Evolutionary conservation across 139 green algal species (phyloP), one percentile per base, ranked within the genome.

Genomic region (Asterochloris erici): DNA sequence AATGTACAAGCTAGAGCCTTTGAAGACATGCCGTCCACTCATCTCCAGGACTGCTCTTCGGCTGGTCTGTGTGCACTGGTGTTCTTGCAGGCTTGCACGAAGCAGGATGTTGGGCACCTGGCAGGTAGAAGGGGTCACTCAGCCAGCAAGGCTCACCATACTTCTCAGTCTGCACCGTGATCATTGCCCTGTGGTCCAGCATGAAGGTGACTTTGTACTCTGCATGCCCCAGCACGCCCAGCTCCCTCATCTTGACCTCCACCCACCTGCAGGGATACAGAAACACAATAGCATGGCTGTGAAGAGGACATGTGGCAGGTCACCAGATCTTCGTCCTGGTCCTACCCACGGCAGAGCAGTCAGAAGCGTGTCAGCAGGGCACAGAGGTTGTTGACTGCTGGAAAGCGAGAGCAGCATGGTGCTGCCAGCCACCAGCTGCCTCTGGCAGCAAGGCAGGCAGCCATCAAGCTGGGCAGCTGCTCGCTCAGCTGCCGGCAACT

Each of bases 101-200:
- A 71, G 21, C 66, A 71, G 66, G 4, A 71, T 71, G 19, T 26
- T 12, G 11, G n/a, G 29, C 10, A 27, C 14, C 2, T 26, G 2
- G 64, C 29, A 21, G 74, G 15, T 14, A 11, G 11, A 79, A 14
- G 14, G 1, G 10, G 27, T 73, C 24, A 47, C 11, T 28, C 14
- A 61, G 12, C 9, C 24, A 64, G 13, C 11, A 21, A 12, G 9
- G 38, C 86, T 74, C 64, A 85, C 91, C 91, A 54, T 91, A 89
- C 66, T 89, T 88, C 17, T 84, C 83, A 47, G 89, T 92, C 24
- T 90, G 84, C 47, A 98, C 91, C 13, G 95, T 97, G 28, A 98
- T 91, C 95, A 98, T 98, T 24, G 93, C 90, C 6, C 79, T 85
- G 89, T 97, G 90, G 87, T 99, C 96, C 71, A 98, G 74, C 68